Evolutionary conservation across 2,329 filamentous ascomycete genomes (phyloP), one percentile per base, ranked within the genome.

Genomic region (Venturiaceae sp.): DNA sequence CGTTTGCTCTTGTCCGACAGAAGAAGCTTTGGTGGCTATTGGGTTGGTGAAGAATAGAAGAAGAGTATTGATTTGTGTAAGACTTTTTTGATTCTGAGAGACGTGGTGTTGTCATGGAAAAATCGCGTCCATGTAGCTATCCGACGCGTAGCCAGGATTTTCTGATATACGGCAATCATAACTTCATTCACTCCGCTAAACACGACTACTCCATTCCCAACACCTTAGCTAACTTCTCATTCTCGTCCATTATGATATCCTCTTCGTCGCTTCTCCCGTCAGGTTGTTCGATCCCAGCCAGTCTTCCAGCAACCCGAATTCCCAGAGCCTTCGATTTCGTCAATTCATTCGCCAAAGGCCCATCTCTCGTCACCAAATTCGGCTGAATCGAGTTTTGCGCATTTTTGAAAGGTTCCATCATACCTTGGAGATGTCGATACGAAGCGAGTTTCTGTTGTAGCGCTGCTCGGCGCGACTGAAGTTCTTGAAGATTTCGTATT

Each of bases 361-460:
- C 83, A 66, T 86, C 81, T 33, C 81, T 80, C 55, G 83, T 85
- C 1, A 87, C 77, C 3, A 90, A 69, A 66, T 88, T 89, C 60
- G 82, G 79, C 68, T 90, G 87, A 41, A 83, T 71, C 64, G 62
- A 70, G 62, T 63, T 71, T 63, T 65, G 70, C 34, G 80, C 77
- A 28, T 77, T 68, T 32, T 73, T 66, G 57, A 86, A 78, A 0
- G 82, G 82, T 34, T 74, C 73, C 2, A 88, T 68, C 3, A 82
- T 66, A 11, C 68, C 68, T 30, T 78, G 74, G 46, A 87, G 65
- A 28, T 77, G 63, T 67, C 72, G 59, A 72, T 79, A 65, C 78
- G 74, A 56, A 73, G 74, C 62, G 71, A 80, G 60, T 79, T 73
- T 61, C 72, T 68, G 66, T 26, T 79, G 74, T 19, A 73, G 71